A percentile compares a stretch with the other conserved stretches of the same genome.
phyloP scores from a whole-genome alignment of 345 rosid species.

The Brassica cretica region DNA sequence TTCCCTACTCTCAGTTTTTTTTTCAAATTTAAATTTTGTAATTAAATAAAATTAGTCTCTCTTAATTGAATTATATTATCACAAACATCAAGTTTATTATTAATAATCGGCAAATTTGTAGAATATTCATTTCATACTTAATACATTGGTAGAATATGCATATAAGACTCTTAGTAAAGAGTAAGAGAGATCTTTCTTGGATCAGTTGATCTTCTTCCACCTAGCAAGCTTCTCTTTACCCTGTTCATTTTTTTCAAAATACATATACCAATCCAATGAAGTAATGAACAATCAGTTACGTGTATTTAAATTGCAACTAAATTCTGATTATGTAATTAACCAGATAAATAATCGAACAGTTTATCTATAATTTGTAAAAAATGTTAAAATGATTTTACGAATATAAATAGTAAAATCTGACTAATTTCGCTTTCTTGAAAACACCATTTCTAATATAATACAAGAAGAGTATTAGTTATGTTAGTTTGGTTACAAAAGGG shows the following conservation, averaged over 20 bases:
- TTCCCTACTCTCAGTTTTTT: neutral
- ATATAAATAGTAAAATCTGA: neutral
- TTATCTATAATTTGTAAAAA: neutral
- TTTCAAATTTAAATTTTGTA: too few species aligned
- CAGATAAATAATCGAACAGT: too few species aligned
- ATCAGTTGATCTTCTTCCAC: slow-evolving; percentile 2
- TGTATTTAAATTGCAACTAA: neutral
- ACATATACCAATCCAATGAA: neutral
- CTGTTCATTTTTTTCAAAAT: neutral
- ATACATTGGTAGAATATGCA: neutral
- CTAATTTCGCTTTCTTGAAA: neutral
- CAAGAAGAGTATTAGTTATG: neutral
- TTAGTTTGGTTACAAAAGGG: neutral
- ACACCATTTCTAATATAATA: neutral
- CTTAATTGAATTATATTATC: neutral
- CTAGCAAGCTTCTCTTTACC: neutral
- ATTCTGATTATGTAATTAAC: too few species aligned
- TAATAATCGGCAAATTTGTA: neutral
- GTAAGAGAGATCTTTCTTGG: neutral
- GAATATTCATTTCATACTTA: neutral
- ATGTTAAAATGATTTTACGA: neutral
- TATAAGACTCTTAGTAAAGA: neutral
- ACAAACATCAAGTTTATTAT: neutral
- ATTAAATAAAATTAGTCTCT: neutral
- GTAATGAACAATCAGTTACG: neutral